Evolutionary conservation across 176 grass and related monocot species (phyloP), one percentile per base, ranked within the genome.

Genomic region (Triticum aestivum): DNA sequence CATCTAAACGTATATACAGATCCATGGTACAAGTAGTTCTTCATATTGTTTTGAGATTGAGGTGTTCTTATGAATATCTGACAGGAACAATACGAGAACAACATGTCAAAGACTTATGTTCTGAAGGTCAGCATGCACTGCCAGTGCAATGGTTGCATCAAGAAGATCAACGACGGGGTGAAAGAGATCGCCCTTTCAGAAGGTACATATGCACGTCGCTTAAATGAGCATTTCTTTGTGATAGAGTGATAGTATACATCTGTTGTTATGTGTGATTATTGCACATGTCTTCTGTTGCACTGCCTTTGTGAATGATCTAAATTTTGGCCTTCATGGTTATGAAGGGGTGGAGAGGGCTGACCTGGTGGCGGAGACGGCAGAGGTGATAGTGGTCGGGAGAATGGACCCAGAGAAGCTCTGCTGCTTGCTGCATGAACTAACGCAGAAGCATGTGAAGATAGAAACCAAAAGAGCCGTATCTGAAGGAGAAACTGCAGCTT

Each of bases 151-250:
- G 90, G 82, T 10, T 91, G 86, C 47, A 9, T 82, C 7, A 82
- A 88, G 71, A 91, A 85, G 90, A 91, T 91, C 41, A 82, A 30
- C 6, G 32, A 85, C n/a, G 89, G 37, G 15, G 56, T 88, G 12
- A 88, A 80, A 73, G 69, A 75, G 35, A 85, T 91, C 0, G 41
- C 42, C 65, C 74, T 73, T 63, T 86, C 73, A 44, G 56, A 90
- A 83, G 89, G 84, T 87, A 76, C 58, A 33, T 56, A 23, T 39
- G 15, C 14, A 29, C 2, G 4, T 12, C 1, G 20, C 37, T 71
- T 5, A 61, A 68, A 61, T 70, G 11, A 11, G 35, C 51, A 24
- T 68, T 61, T 75, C 32, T 41, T 68, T 77, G 7, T 85, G 30
- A 24, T 52, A 20, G 41, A 47, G 13, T 49, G 3, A 27, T 78